phyloP scores from a whole-genome alignment of 495 filamentous ascomycete species.

The Pyrenopolyporus hunteri region DNA sequence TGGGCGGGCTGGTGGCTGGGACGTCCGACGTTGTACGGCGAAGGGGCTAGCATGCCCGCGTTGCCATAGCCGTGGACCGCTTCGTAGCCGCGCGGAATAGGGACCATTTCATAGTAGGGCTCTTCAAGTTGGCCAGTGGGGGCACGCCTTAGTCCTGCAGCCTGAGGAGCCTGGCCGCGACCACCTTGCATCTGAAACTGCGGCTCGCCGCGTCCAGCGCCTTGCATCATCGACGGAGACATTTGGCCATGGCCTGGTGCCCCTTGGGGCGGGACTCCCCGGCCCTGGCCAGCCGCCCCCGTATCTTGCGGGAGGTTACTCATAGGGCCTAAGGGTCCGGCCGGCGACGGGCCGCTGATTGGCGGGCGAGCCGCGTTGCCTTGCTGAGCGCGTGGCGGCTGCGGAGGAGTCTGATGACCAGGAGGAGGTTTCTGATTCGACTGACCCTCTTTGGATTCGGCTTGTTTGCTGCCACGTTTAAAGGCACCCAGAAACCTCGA shows the following conservation, averaged over 20 bases:
- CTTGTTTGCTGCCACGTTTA: slow-evolving; percentile 35
- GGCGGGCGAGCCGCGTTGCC: neutral
- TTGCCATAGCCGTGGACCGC: slow-evolving; percentile 54
- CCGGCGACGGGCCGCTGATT: slow-evolving; percentile 14
- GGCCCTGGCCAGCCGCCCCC: slow-evolving; percentile 35
- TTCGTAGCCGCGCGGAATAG: slow-evolving; percentile 54
- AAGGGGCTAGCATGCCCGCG: slow-evolving; percentile 38
- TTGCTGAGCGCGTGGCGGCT: slow-evolving; percentile 20
- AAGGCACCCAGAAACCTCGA: slow-evolving; percentile 38
- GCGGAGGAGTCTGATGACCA: slow-evolving; percentile 33
- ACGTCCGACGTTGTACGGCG: slow-evolving; percentile 46
- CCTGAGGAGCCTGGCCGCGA: slow-evolving; percentile 16
- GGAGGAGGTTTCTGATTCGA: slow-evolving; percentile 34
- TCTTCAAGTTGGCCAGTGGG: too few relatives aligned
- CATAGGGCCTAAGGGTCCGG: slow-evolving; percentile 29
- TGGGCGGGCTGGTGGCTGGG: slow-evolving; percentile 19
- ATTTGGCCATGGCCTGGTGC: slow-evolving; percentile 19
- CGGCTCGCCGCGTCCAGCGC: slow-evolving; percentile 30
- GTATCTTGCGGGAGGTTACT: slow-evolving; percentile 46
- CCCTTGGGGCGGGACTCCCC: slow-evolving; percentile 23
- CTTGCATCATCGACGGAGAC: slow-evolving; percentile 27
- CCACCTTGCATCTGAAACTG: slow-evolving; percentile 8
- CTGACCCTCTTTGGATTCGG: slow-evolving; percentile 20
- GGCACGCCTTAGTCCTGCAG: slow-evolving; percentile 2
- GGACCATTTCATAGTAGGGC: slow-evolving; percentile 52